These are phyloP conservation scores for Cornus suecica DNA, from an alignment of 148 eudicot genomes.

Conservation along the genomic window DNA sequence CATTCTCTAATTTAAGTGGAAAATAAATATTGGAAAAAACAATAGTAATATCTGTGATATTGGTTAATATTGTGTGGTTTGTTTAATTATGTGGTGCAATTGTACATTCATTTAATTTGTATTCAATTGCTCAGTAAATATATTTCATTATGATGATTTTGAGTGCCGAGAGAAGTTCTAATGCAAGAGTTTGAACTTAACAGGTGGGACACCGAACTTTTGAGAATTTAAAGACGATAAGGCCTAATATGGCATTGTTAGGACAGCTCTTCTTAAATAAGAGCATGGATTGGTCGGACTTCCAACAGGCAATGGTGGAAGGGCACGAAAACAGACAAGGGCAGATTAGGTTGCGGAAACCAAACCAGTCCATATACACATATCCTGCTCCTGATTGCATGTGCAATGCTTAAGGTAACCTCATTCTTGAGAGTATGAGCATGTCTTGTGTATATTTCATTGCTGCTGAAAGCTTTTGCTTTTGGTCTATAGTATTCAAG, in stretches of 20 bases:
- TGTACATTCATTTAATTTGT: not conserved
- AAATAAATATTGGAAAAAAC: no score
- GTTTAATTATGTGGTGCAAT: not conserved
- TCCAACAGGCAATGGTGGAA: constrained; percentile 48
- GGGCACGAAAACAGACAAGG: constrained; percentile 91
- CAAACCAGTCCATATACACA: constrained; percentile 78
- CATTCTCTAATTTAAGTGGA: not conserved
- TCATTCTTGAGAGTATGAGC: not conserved
- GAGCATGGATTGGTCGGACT: constrained; percentile 68
- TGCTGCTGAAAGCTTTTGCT: not conserved
- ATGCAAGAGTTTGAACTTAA: not conserved
- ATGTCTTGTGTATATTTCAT: not conserved
- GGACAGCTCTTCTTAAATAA: constrained; percentile 77
- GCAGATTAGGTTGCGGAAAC: constrained; percentile 37
- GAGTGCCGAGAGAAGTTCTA: not conserved
- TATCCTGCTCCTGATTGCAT: constrained; percentile 95
- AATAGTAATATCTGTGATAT: not conserved
- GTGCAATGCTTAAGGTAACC: constrained; percentile 53
- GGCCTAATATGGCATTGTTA: constrained; percentile 75
- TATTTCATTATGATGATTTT: not conserved
- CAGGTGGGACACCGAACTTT: constrained; percentile 89
- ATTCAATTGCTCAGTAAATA: not conserved
- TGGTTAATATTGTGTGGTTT: not conserved
- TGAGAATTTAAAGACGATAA: constrained; percentile 76
- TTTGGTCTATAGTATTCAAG: not conserved